phyloP scores from a whole-genome alignment of 2,329 filamentous ascomycete genomes.

The Ophiognomonia clavigignenti-juglandacearum region DNA sequence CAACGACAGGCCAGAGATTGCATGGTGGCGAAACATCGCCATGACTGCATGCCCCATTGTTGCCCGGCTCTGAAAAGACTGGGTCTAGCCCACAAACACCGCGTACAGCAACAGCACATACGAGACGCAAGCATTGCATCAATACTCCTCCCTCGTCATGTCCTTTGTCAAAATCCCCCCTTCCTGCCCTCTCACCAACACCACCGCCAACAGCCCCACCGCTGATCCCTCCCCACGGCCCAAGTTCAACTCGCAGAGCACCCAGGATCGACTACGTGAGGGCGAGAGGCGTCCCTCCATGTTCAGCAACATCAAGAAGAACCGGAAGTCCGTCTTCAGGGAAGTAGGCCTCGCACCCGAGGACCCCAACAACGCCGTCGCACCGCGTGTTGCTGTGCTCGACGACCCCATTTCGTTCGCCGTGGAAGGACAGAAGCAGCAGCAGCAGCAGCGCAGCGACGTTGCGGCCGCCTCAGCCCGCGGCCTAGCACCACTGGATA shows the following conservation, averaged over 20 bases:
- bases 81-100: too few species aligned
- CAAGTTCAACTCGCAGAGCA: conserved; percentile 45
- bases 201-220: too few species aligned
- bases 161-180: conserved; percentile 6
- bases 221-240: conserved; percentile 29
- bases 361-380: conserved; percentile 21
- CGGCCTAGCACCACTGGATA: too few species aligned
- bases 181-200: neutral
- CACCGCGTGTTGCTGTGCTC: too few species aligned
- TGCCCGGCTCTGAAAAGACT: neutral
- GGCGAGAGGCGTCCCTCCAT: conserved; percentile 35
- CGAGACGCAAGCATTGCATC: neutral
- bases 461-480: too few species aligned
- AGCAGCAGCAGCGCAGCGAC: too few species aligned
- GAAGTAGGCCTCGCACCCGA: conserved; percentile 43
- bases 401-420: too few species aligned
- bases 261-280: conserved; percentile 47
- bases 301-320: conserved; percentile 42
- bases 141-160: neutral
- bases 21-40: conserved; percentile 14
- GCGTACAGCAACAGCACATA: neutral
- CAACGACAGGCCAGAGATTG: neutral
- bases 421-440: too few species aligned
- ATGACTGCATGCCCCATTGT: neutral
- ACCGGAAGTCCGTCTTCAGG: conserved; percentile 47